Evolutionary conservation across 805 yeast genomes (phyloP).

Genomic region (Pichia heedii): DNA sequence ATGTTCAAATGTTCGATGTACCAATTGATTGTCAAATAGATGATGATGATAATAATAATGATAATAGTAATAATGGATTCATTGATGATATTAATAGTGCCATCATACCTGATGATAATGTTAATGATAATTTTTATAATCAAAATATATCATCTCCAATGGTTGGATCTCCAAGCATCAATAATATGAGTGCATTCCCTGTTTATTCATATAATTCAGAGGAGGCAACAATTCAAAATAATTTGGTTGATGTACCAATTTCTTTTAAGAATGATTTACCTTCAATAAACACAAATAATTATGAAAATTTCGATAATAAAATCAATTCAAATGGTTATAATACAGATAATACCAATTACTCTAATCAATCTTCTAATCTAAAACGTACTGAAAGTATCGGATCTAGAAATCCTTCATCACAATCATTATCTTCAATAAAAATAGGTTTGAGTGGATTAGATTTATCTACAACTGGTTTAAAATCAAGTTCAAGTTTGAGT

Average conservation of each 20-base stretch:
- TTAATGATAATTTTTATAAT: slow-evolving; percentile 1
- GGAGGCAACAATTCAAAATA: neutral
- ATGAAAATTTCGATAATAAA: neutral
- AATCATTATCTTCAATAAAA: slow-evolving; percentile 22
- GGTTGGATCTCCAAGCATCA: slow-evolving; percentile 4
- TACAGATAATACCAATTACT: neutral
- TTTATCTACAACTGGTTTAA: slow-evolving; percentile 21
- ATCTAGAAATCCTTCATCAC: slow-evolving; percentile 6
- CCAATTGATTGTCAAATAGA: slow-evolving; percentile 33
- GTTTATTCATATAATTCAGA: slow-evolving; percentile 1
- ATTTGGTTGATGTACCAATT: slow-evolving; percentile 7
- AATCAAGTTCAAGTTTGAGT: slow-evolving; percentile 22
- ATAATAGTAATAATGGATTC: neutral
- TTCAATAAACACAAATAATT: neutral
- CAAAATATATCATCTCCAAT: neutral
- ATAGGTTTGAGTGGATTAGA: slow-evolving; percentile 26
- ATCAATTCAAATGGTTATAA: neutral
- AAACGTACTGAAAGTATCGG: slow-evolving; percentile 16
- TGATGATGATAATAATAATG: neutral
- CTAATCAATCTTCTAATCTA: neutral
- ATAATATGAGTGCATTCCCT: neutral
- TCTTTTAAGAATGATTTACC: slow-evolving; percentile 4
- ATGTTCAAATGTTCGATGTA: slow-evolving; percentile 29
- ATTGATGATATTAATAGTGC: neutral
- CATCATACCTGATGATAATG: neutral